Percentiles rank a stretch among this genome's conserved stretches.
These are phyloP conservation scores for Verticillium dahliae DNA, from an alignment of 2,329 filamentous ascomycete genomes.

Conservation along the genomic window DNA sequence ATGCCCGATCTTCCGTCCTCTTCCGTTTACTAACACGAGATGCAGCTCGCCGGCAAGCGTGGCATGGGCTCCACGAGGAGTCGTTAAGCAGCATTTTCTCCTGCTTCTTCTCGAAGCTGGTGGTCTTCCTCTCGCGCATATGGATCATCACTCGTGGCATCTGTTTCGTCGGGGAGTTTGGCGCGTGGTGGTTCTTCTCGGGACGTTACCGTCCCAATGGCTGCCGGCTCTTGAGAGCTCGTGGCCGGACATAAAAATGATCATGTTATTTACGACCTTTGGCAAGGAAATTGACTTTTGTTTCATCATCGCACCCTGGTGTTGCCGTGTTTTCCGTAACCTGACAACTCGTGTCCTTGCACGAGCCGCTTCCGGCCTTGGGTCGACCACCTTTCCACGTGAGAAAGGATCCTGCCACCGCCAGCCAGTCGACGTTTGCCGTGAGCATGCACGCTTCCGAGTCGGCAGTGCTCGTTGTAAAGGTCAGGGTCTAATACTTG, in stretches of 20 bases:
- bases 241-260: neutral
- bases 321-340: neutral
- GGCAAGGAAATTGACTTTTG: neutral
- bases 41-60: constrained; percentile 78
- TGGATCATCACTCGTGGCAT: neutral
- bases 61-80: constrained; percentile 83
- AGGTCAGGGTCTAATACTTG: too few relatives aligned
- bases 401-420: too few relatives aligned
- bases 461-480: too few relatives aligned
- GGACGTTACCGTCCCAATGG: neutral
- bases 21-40: constrained; percentile 21
- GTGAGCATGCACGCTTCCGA: too few relatives aligned
- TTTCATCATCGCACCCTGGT: neutral
- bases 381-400: too few relatives aligned
- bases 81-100: constrained; percentile 38
- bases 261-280: neutral
- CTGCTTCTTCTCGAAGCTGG: neutral
- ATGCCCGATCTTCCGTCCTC: neutral
- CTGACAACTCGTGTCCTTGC: neutral
- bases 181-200: neutral
- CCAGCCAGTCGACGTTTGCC: too few relatives aligned
- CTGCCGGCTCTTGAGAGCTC: neutral
- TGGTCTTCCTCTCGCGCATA: neutral
- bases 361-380: too few relatives aligned
- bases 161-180: neutral